A percentile compares a stretch with the other conserved stretches of the same genome.
Conservation (phyloP, 805 yeast species). For the Candida coleopterorum region DNA sequence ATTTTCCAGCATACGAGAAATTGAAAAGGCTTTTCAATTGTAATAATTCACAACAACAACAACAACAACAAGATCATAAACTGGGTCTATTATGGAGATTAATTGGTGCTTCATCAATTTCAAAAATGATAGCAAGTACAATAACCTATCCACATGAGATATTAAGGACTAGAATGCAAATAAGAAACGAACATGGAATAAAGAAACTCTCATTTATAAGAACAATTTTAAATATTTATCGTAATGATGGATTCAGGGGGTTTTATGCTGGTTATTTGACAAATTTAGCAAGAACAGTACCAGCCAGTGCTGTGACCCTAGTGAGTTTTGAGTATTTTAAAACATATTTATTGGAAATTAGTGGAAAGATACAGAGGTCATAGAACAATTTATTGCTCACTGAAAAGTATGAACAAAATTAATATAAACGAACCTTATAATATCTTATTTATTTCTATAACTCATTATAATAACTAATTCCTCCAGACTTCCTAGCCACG, state of each 20-base stretch:
- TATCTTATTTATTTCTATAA: too few relatives aligned
- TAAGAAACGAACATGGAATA: slow-evolving; percentile 21
- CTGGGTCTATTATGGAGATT: slow-evolving; percentile 24
- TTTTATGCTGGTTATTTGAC: slow-evolving; percentile 88
- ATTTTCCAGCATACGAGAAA: slow-evolving; percentile 88
- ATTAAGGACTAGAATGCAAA: slow-evolving; percentile 85
- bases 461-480: too few relatives aligned
- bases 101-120: slow-evolving; percentile 61
- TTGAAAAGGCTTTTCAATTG: slow-evolving; percentile 52
- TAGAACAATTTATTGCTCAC: too few relatives aligned
- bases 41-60: slow-evolving; percentile 8
- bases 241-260: slow-evolving; percentile 71
- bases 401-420: too few relatives aligned
- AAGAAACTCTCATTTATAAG: slow-evolving; percentile 18
- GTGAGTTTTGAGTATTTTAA: slow-evolving; percentile 85
- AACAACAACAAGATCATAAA: slow-evolving; percentile 5
- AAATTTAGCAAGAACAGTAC: slow-evolving; percentile 85
- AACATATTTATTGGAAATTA: slow-evolving; percentile 41
- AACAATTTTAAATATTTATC: slow-evolving; percentile 39
- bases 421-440: too few relatives aligned
- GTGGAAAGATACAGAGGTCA: slow-evolving; percentile 15
- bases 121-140: slow-evolving; percentile 85
- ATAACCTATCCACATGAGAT: slow-evolving; percentile 96
- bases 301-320: slow-evolving; percentile 92
- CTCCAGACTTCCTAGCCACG: too few relatives aligned